Base-by-base conservation (phyloP, 495 filamentous ascomycete genomes). In the Penicillium bialowiezense region DNA sequence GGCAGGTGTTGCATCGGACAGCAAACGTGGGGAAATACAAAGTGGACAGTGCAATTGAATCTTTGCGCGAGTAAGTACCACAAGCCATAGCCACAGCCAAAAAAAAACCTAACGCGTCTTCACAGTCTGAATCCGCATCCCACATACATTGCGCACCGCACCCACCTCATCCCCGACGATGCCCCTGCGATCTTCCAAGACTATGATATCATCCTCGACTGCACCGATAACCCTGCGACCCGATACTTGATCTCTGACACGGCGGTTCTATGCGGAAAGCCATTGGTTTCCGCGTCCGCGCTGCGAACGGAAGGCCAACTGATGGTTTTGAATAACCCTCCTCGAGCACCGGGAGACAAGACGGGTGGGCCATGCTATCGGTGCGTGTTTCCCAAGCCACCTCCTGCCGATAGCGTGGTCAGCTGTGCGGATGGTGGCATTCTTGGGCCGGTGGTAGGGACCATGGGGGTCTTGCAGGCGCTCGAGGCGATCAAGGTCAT, bases 161-260 rank as follows among this genome's bases (percentile, higher is more conserved):
- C 70, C 24, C 84, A 85, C 48, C 73, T 96, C 19, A 75, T 73
- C 1, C 77, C 88, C 1, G 62, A 79, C 49, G 85, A 81, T 39
- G 87, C 89, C 0, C 70, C 83, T 7, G 58, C 74, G 13, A 82
- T 84, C 32, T 84, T 92, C 44, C 44, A 66, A 0, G 50, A 67
- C 2, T 97, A 95, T 63, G 90, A 97, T 58, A 54, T 96, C 5
- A 81, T 97, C 20, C 79, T 98, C 23, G 93, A 98, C 67, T 98
- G 93, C 59, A 96, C 91, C 4, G 93, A 98, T 66, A 89, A 89
- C 47, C 93, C 92, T 0, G 85, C 86, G 5, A 86, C 91, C 0
- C 89, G 93, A 32, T 97, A 98, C 63, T 76, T 97, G 5, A 88
- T 97, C 56, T 96, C 91, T 0, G 93, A 98, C 56, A 79, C 89